These are phyloP conservation scores for Vaccinium vitisidaea DNA, from an alignment of 148 eudicot genomes.

Conservation along the genomic window DNA sequence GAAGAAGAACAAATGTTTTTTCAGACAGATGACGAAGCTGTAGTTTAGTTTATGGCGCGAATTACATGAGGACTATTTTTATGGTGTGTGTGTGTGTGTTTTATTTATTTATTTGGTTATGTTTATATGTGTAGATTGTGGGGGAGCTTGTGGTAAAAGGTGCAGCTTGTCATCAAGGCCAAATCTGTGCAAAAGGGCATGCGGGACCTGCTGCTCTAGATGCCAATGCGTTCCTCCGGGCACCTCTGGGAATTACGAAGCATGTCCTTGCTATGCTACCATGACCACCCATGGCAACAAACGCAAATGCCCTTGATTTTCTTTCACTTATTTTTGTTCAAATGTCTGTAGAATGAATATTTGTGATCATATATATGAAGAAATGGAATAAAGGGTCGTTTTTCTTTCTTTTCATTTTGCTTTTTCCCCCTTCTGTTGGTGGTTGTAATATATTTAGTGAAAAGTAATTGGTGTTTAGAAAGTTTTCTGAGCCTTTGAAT, in stretches of 20 bases:
- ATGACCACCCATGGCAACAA: slow-evolving; percentile 43
- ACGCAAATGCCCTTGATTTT: slow-evolving; percentile 51
- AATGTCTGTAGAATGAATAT: not conserved
- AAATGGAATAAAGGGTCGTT: not conserved
- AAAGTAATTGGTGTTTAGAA: not conserved
- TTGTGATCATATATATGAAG: not conserved
- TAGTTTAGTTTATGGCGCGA: not conserved
- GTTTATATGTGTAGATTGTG: slow-evolving; percentile 40
- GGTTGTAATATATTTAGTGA: not conserved
- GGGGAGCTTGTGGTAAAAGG: slow-evolving; percentile 46
- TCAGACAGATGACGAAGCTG: not conserved
- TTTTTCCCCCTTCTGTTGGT: not conserved
- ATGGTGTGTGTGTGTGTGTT: not conserved
- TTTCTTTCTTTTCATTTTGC: not conserved
- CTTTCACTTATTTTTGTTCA: not conserved
- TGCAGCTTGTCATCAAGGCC: slow-evolving; percentile 47
- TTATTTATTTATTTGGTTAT: not conserved
- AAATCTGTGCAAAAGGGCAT: slow-evolving; percentile 54
- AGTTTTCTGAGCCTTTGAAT: not conserved
- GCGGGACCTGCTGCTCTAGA: slow-evolving; percentile 56
- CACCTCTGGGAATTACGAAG: slow-evolving; percentile 46
- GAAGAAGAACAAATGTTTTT: not conserved
- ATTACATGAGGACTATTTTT: not conserved
- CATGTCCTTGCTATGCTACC: slow-evolving; percentile 52
- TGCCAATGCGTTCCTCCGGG: slow-evolving; percentile 68